Evolutionary conservation across 192 early-diverging fungal genomes (phyloP), one percentile per base, ranked within the genome.

Genomic region (Mortierella alpina): DNA sequence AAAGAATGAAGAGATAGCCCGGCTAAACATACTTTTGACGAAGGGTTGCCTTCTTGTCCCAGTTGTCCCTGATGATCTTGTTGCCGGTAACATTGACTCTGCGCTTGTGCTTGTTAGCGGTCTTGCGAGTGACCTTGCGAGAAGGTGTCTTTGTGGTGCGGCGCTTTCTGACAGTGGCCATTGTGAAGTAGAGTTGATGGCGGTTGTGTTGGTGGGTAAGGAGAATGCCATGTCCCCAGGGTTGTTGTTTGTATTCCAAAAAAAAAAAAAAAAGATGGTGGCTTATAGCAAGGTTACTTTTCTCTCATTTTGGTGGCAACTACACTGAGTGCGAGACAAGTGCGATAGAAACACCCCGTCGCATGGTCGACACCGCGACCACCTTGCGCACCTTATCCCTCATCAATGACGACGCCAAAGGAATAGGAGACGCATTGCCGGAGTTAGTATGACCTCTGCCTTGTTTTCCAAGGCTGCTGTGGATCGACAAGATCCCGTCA

Each of bases 21-120:
- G 61, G 52, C 8, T 2, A 50, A 47, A 20, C 67, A 64, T 84
- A 87, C 88, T 95, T 95, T 86, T 95, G 89, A 39, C 85, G 72
- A 11, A 93, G 78, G 0, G 92, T 93, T 45, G 85, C 80, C 39
- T 79, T 88, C 54, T 84, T 84, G 81, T 95, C 90, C 92, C 93
- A 93, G 71, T 91, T 88, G 23, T 86, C 88, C 53, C 86, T 85
- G 45, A 94, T 82, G 60, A 92, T 85, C 47, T 63, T 73, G 53
- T 69, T 79, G 83, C 88, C 89, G 54, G 64, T 83, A 61, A 90
- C 60, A 68, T 84, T 76, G 61, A 91, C 71, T 83, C 86, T 88
- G 45, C 86, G 91, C 70, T 83, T 85, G 63, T 86, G 78, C 75
- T 90, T 91, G 59, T 93, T 90, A 9, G 90, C 90, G 8, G 61